Percentiles rank a stretch among this genome's conserved stretches.
Conservation (phyloP, 2,329 filamentous ascomycete genomes). For the Chalaropsis ovoidea region DNA sequence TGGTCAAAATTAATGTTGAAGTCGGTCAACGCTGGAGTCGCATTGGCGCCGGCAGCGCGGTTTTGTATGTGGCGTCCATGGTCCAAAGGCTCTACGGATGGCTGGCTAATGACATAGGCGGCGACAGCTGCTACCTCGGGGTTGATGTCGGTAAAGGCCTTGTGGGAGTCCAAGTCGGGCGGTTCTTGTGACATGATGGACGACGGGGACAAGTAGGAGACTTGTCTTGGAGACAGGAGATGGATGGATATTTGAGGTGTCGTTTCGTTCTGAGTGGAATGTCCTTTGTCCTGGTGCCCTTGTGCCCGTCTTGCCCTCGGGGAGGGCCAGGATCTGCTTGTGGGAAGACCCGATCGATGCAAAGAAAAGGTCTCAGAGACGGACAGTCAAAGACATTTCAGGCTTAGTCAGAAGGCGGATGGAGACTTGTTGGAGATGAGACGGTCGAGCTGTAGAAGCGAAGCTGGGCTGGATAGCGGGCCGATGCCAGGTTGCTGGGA, state of each 20-base stretch:
- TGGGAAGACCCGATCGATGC: neutral
- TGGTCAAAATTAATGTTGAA: neutral
- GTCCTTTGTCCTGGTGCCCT: neutral
- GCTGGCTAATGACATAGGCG: conserved; percentile 13
- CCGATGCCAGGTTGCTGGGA: no score
- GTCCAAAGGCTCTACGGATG: neutral
- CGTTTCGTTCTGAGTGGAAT: neutral
- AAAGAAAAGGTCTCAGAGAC: neutral
- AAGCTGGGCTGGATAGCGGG: neutral
- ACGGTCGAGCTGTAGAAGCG: neutral
- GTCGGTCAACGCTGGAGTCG: neutral
- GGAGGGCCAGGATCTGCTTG: neutral
- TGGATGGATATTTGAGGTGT: neutral
- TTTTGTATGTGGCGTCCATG: neutral
- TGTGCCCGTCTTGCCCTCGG: neutral
- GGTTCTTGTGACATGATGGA: neutral
- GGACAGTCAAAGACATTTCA: conserved; percentile 1
- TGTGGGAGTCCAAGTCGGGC: conserved; percentile 17
- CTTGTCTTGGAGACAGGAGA: neutral
- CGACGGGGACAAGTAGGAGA: neutral
- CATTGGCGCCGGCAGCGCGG: neutral
- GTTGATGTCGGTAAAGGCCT: conserved; percentile 23
- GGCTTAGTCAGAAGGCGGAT: neutral
- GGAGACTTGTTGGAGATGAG: neutral
- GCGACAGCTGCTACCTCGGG: conserved; percentile 26